These are phyloP conservation scores for Pichia deserticola DNA, from an alignment of 805 yeast species.

Conservation along the genomic window DNA sequence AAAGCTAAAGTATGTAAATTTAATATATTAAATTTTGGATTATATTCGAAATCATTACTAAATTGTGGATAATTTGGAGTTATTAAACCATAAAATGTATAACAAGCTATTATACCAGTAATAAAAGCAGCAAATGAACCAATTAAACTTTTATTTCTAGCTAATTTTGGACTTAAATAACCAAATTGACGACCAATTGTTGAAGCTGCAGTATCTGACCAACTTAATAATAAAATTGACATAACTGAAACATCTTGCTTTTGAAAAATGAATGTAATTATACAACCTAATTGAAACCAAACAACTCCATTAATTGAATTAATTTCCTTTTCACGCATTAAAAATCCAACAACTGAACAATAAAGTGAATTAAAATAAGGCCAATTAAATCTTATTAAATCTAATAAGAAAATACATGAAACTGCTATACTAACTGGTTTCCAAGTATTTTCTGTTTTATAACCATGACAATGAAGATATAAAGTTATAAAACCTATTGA, in stretches of 20 bases:
- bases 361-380: conserved; percentile 59
- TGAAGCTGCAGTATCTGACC: conserved; percentile 98
- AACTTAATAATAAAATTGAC: conserved; percentile 74
- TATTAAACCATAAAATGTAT: conserved; percentile 62
- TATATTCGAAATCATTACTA: conserved; percentile 53
- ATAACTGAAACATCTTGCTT: conserved; percentile 77
- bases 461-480: conserved; percentile 59
- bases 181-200: conserved; percentile 87
- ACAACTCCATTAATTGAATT: conserved; percentile 73
- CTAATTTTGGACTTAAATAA: conserved; percentile 69
- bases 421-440: conserved; percentile 53
- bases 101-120: conserved; percentile 62
- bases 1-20: conserved; percentile 46
- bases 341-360: conserved; percentile 61
- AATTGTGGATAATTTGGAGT: conserved; percentile 54
- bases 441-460: conserved; percentile 48
- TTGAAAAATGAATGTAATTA: conserved; percentile 58
- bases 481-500: conserved; percentile 81
- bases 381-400: conserved; percentile 56
- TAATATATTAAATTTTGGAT: conserved; percentile 50
- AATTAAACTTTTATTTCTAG: conserved; percentile 74
- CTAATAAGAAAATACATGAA: conserved; percentile 50
- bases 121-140: conserved; percentile 84
- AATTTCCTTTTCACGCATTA: conserved; percentile 81
- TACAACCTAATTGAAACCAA: conserved; percentile 78